These are phyloP conservation scores for Trametes cubensis DNA, from an alignment of 768 basidiomycete genomes.

Conservation along the genomic window DNA sequence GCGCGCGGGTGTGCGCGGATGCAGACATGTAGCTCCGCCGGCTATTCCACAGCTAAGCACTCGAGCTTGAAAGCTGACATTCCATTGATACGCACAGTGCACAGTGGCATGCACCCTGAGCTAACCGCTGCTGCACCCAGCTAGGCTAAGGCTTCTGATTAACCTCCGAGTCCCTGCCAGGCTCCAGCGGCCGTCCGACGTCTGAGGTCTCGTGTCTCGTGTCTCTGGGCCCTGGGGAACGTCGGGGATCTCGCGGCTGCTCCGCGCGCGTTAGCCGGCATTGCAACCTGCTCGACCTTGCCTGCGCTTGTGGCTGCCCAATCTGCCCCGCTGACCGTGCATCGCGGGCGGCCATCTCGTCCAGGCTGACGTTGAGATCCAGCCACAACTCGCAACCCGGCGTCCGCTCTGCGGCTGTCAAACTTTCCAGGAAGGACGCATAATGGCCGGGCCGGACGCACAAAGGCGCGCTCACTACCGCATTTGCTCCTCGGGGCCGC, in stretches of 20 bases:
- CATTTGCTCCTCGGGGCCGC: slow-evolving; percentile 7
- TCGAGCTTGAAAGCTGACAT: no score
- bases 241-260: neutral
- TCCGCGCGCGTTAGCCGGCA: no score
- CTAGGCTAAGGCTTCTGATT: slow-evolving; percentile 5
- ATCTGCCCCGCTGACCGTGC: neutral
- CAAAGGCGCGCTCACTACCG: neutral
- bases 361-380: neutral
- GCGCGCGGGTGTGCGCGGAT: neutral
- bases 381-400: neutral
- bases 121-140: no score
- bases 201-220: neutral
- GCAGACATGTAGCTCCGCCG: slow-evolving; percentile 18
- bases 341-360: slow-evolving; percentile 16
- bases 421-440: neutral
- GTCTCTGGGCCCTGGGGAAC: neutral
- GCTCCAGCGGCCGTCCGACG: no score
- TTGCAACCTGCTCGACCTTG: slow-evolving; percentile 2
- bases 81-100: no score
- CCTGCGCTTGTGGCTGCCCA: neutral
- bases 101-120: no score
- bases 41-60: neutral
- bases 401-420: slow-evolving; percentile 3
- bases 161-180: neutral
- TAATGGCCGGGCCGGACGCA: slow-evolving; percentile 16